Evolutionary conservation across 2,329 filamentous ascomycete genomes (phyloP), one percentile per base, ranked within the genome.

Genomic region (Acarospora socialis): DNA sequence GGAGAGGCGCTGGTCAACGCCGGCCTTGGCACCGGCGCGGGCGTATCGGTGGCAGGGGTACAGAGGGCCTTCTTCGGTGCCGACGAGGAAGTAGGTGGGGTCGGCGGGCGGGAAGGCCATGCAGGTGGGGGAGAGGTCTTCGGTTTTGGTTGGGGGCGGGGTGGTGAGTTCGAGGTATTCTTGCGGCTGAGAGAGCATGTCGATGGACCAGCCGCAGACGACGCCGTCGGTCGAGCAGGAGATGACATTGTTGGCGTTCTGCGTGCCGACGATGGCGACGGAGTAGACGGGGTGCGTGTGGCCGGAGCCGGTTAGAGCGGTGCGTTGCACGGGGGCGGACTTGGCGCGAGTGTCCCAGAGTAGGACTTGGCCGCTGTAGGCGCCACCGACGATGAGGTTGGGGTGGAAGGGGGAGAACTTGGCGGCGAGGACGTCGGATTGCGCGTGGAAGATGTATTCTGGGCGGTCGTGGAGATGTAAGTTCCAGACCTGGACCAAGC

Each of bases 321-420:
- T 98, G 59, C 93, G 94, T 48, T 94, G 86, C 4, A 95, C 84
- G 0, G 92, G 87, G 19, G 78, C 75, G 12, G 84, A 81, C 47
- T 81, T 82, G 32, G 83, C 81, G 41, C 90, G 78, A 7, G 84
- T 98, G 51, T 98, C 92, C 90, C 90, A 98, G 12, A 98, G 70
- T 28, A 95, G 70, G 10, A 98, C 83, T 57, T 98, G 92, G 5
- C 90, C 90, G 37, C 82, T 92, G 59, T 98, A 98, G 21, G 87
- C 86, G 29, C 92, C 92, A 39, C 90, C 90, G 39, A 98, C 75
- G 47, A 98, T 92, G 33, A 98, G 68, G 45, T 93, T 94, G 4
- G 87, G 87, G 53, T 98, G 90, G 52, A 94, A 94, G 0, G 90
- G 90, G n/a, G 90, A 95, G 59, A 98, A 98, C 44, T 90, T 92